These are phyloP conservation scores for Citrus sp. DNA, from an alignment of 345 rosid genomes.

Conservation along the genomic window DNA sequence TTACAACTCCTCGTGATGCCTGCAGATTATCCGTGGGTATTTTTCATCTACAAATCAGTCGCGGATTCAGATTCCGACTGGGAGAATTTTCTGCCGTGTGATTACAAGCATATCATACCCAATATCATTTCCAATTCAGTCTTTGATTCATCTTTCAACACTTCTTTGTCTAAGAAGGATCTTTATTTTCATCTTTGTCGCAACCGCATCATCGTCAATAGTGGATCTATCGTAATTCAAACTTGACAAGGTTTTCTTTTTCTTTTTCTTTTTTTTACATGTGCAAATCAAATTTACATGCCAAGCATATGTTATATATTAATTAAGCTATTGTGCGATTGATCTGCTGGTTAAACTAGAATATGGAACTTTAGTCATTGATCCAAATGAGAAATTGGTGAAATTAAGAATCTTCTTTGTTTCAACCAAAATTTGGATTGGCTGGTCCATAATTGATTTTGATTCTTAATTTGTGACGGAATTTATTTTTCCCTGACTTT, in stretches of 20 bases:
- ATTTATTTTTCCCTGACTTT: no score
- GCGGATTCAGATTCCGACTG: slow-evolving; percentile 39
- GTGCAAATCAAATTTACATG: no score
- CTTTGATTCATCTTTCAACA: neutral
- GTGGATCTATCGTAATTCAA: slow-evolving; percentile 22
- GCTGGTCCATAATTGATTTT: no score
- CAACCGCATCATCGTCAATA: slow-evolving; percentile 23
- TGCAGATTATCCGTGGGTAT: slow-evolving; percentile 30
- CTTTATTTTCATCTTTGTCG: slow-evolving; percentile 28
- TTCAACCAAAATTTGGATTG: no score
- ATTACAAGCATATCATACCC: slow-evolving; percentile 21
- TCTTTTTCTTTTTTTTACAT: no score
- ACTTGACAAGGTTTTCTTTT: neutral
- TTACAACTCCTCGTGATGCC: slow-evolving; percentile 34
- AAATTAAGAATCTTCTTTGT: no score
- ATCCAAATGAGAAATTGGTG: no score
- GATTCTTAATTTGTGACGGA: no score
- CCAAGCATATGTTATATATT: no score
- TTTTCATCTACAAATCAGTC: slow-evolving; percentile 22
- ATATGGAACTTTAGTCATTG: no score
- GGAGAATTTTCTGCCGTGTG: slow-evolving; percentile 35
- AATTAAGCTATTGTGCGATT: no score
- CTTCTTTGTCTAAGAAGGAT: slow-evolving; percentile 26
- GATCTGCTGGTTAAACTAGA: no score
- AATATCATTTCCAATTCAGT: slow-evolving; percentile 17